Evolutionary conservation across 1,284 basidiomycete species (phyloP).

Genomic region (Spongispora temasekensis): DNA sequence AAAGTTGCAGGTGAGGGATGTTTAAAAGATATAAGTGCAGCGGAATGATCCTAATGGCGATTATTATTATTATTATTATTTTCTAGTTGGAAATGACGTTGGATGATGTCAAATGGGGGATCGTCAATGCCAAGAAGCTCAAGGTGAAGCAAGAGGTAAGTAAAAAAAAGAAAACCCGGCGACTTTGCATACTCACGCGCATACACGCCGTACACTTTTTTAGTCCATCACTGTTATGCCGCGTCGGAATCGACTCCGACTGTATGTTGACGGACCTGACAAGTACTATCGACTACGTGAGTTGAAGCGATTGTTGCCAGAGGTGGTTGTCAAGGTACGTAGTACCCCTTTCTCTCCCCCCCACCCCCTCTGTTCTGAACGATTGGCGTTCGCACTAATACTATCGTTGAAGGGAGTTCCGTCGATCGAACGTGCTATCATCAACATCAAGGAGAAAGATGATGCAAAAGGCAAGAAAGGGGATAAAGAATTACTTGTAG

Average conservation of each 20-base stretch:
- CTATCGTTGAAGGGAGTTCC: conserved; percentile 65
- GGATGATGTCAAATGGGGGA: conserved; percentile 92
- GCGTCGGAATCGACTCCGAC: conserved; percentile 78
- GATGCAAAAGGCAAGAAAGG: conserved; percentile 76
- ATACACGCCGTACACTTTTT: no score
- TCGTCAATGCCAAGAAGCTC: conserved; percentile 85
- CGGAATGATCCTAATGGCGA: no score
- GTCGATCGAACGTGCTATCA: conserved; percentile 86
- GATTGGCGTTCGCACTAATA: not conserved
- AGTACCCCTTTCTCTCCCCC: no score
- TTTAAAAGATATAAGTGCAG: no score
- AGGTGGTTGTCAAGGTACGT: conserved; percentile 85
- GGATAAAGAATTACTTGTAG: conserved; percentile 87
- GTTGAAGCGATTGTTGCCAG: conserved; percentile 78
- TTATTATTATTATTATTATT: no score
- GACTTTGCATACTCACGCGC: no score
- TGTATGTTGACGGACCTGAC: conserved; percentile 83
- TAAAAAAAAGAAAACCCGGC: no score
- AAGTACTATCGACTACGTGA: conserved; percentile 89
- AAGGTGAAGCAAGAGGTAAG: conserved; percentile 87
- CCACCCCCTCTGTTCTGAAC: no score
- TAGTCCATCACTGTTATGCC: conserved; percentile 77
- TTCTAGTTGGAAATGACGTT: conserved; percentile 88
- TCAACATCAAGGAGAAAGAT: conserved; percentile 87
- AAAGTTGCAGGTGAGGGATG: conserved; percentile 77